Conservation (phyloP, 225 moss, liverwort and hornwort species). For the Marchantia polymorpha region DNA sequence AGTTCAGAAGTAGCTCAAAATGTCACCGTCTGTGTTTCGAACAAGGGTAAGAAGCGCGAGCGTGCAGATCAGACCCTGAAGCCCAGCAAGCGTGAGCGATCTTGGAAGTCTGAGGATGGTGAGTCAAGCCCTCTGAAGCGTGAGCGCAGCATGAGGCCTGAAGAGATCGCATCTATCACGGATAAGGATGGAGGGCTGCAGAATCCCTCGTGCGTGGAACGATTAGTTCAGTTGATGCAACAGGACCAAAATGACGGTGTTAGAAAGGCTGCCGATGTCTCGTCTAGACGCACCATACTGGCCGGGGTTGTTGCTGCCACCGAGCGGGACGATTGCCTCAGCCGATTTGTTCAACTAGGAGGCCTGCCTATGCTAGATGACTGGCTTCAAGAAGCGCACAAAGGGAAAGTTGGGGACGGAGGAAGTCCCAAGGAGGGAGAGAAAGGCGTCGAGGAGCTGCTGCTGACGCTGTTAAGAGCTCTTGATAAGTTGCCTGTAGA, state of each 20-base stretch:
- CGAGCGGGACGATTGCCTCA: constrained; percentile 81
- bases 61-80: constrained; percentile 85
- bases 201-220: constrained; percentile 67
- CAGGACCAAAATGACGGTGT: constrained; percentile 76
- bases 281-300: constrained; percentile 71
- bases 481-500: constrained; percentile 93
- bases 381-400: constrained; percentile 99
- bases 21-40: constrained; percentile 63
- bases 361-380: constrained; percentile 89
- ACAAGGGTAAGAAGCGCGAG: constrained; percentile 92
- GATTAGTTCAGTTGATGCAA: constrained; percentile 89
- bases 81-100: constrained; percentile 79
- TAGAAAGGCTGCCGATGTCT: constrained; percentile 72
- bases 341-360: constrained; percentile 72
- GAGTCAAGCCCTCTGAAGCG: constrained; percentile 92
- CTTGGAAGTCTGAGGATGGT: constrained; percentile 88
- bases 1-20: constrained; percentile 64
- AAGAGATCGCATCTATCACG: constrained; percentile 80
- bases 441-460: constrained; percentile 84
- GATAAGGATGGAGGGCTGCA: constrained; percentile 95
- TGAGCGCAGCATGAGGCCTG: constrained; percentile 99
- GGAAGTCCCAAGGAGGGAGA: constrained; percentile 98
- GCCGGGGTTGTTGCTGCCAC: constrained; percentile 83
- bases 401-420: constrained; percentile 90
- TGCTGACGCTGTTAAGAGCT: constrained; percentile 75